Evolutionary conservation across 2,329 filamentous ascomycete genomes (phyloP).

Genomic region (Chaetomium strumarium): DNA sequence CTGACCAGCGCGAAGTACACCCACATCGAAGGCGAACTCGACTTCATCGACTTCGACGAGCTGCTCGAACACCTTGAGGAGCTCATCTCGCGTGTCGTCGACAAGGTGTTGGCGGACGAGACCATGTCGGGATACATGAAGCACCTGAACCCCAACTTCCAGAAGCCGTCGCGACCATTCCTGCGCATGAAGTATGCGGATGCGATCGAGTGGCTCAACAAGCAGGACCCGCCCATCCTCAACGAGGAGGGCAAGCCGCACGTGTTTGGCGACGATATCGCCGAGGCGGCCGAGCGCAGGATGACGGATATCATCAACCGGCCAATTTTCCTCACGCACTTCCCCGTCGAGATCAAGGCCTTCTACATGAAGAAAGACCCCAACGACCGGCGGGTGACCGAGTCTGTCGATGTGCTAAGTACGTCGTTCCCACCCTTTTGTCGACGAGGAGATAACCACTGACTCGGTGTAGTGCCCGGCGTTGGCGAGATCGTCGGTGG

Average conservation of each 20-base stretch:
- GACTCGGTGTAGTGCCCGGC: conserved; percentile 59
- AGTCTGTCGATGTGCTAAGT: conserved; percentile 71
- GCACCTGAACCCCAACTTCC: conserved; percentile 86
- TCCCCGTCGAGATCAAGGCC: conserved; percentile 94
- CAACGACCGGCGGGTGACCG: conserved; percentile 75
- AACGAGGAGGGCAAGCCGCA: conserved; percentile 92
- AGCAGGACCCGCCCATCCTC: conserved; percentile 70
- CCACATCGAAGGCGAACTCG: conserved; percentile 91
- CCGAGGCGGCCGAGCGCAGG: conserved; percentile 88
- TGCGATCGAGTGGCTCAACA: conserved; percentile 87
- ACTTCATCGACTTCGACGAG: conserved; percentile 91
- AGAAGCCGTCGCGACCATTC: conserved; percentile 77
- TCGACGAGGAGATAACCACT: not conserved
- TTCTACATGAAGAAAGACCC: conserved; percentile 97
- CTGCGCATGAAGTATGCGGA: conserved; percentile 92
- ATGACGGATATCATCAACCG: conserved; percentile 97
- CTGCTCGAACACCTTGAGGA: conserved; percentile 82
- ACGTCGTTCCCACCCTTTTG: not conserved
- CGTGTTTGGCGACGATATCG: conserved; percentile 93
- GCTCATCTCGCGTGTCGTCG: conserved; percentile 79
- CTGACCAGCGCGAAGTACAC: conserved; percentile 58
- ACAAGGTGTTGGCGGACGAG: conserved; percentile 68
- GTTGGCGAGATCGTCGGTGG: conserved; percentile 97
- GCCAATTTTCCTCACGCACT: conserved; percentile 94
- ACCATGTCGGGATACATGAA: conserved; percentile 67